Base-by-base conservation (phyloP, 208 protist species). In the Crithidia mellificae region DNA sequence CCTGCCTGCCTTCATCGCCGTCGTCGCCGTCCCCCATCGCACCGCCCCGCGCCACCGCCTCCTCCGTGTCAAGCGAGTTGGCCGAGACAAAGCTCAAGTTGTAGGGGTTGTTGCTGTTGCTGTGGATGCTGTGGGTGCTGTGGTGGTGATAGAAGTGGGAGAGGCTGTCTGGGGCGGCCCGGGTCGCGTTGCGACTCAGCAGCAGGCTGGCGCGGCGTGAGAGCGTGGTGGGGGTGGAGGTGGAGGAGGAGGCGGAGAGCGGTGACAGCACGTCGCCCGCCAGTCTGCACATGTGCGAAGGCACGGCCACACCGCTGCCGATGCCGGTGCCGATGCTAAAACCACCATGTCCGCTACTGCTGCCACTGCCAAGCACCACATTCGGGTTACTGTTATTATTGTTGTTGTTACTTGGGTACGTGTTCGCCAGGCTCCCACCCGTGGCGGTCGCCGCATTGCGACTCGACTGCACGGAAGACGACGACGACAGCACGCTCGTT, bases 181-280 rank as follows among this genome's bases (percentile, higher is more conserved):
- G 54, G 11, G 58, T 24, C 17, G 14, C 19, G 30, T 52, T 64
- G 46, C 58, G 36, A 7, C 9, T 20, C 22, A 39, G n/a, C 50
- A 32, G 3, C 8, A 8, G 36, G 39, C 59, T 66, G 4, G 51
- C 22, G 5, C 43, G 68, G 1, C 22, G 58, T 27, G 39, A 62
- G 20, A 53, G 1, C 24, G n/a, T 51, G 7, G 68, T 34, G 4
- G 51, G 47, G 0, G 59, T 17, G 22, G 68, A 66, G 29, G 59
- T 32, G 8, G 68, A 29, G 11, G 39, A 67, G 5, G 59, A 41
- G 4, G 38, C 43, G 6, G 68, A 67, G 6, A 74, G 46, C 1
- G 58, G 51, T 2, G 59, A 74, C 0, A 54, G 50, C 15, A 55
- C 20, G 24, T 74, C 68, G 19, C 43, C 52, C 6, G 57, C 11